Evolutionary conservation across 2,329 filamentous ascomycete species (phyloP).

Genomic region (Epichloe aotearoae): DNA sequence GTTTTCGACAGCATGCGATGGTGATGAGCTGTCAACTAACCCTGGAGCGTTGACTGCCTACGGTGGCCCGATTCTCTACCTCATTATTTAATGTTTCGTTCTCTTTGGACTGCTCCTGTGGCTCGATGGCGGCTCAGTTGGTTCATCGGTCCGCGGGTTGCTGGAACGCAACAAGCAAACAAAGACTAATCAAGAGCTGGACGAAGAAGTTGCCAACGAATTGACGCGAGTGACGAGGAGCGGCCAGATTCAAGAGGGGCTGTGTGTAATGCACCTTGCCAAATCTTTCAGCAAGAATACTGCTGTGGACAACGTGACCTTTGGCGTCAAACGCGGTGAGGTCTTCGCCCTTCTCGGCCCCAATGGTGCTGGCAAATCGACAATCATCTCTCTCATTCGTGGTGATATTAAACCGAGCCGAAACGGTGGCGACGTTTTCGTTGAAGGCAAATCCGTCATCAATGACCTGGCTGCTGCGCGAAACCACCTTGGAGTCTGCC

Average conservation of each 20-base stretch:
- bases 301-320: constrained; percentile 80
- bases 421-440: constrained; percentile 64
- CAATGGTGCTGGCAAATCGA: constrained; percentile 85
- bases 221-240: constrained; percentile 41
- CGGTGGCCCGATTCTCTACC: constrained; percentile 73
- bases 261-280: constrained; percentile 67
- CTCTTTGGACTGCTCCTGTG: constrained; percentile 64
- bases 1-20: constrained; percentile 67
- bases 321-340: constrained; percentile 65
- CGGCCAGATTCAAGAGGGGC: constrained; percentile 39
- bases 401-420: constrained; percentile 68
- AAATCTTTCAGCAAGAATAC: constrained; percentile 66
- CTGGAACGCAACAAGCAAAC: constrained; percentile 20
- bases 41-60: constrained; percentile 62
- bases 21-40: constrained; percentile 47
- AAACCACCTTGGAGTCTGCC: constrained; percentile 75
- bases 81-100: constrained; percentile 58
- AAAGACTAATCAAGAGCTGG: constrained; percentile 23
- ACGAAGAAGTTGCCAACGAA: constrained; percentile 53
- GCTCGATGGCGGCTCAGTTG: constrained; percentile 62
- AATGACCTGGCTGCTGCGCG: constrained; percentile 59
- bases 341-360: constrained; percentile 83
- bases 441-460: constrained; percentile 67
- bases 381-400: constrained; percentile 76
- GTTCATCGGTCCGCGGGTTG: constrained; percentile 34